Conservation (phyloP, 306 rosid species). For the Cicer bijugum region DNA sequence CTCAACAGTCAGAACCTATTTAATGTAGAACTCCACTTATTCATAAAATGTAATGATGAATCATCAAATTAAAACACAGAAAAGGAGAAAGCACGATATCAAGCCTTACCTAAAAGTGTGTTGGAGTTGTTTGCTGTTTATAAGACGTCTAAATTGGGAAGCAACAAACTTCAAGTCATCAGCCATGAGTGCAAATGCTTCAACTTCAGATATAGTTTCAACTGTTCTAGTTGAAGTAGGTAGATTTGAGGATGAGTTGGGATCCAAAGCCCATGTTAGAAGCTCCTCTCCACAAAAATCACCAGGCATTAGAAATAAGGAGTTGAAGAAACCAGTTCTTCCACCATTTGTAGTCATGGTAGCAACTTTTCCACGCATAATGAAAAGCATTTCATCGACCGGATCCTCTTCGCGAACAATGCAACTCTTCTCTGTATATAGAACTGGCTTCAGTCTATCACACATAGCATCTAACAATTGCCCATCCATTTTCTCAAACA, state of each 20-base stretch:
- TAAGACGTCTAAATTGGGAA: slow-evolving; percentile 66
- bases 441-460: slow-evolving; percentile 73
- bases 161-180: slow-evolving; percentile 70
- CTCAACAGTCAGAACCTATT: neutral
- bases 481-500: slow-evolving; percentile 72
- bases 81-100: slow-evolving; percentile 12
- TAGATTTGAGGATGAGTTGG: slow-evolving; percentile 60
- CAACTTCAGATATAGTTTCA: slow-evolving; percentile 75
- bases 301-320: slow-evolving; percentile 60
- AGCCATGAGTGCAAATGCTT: slow-evolving; percentile 82
- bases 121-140: slow-evolving; percentile 60
- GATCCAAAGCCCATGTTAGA: slow-evolving; percentile 87
- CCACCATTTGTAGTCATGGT: slow-evolving; percentile 69
- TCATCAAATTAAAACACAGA: neutral
- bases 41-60: slow-evolving; percentile 15
- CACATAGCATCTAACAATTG: slow-evolving; percentile 77
- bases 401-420: slow-evolving; percentile 83
- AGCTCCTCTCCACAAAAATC: slow-evolving; percentile 94
- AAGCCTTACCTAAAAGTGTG: slow-evolving; percentile 70
- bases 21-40: neutral
- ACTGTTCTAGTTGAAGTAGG: slow-evolving; percentile 79
- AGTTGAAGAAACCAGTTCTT: slow-evolving; percentile 67
- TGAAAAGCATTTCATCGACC: slow-evolving; percentile 77
- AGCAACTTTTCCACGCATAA: slow-evolving; percentile 73
- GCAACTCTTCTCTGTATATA: slow-evolving; percentile 67